Evolutionary conservation across 192 early-diverging fungal species (phyloP), one percentile per base, ranked within the genome.

Genomic region (Spizellomyces punctatus): DNA sequence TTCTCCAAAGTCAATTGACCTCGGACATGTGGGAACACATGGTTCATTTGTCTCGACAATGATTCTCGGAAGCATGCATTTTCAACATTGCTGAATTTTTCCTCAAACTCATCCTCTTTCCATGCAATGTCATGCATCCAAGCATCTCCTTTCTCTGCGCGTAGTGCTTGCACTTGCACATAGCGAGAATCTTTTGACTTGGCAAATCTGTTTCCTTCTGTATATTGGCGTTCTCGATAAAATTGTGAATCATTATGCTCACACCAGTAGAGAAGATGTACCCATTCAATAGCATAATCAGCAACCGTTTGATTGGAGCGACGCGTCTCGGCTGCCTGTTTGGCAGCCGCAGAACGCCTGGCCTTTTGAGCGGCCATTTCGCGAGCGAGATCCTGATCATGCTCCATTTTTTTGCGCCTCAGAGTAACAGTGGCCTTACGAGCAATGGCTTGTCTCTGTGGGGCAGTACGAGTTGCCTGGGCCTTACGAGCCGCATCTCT

Each of bases 51-150:
- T 8, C 19, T 16, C 17, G 66, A 47, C 9, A 69, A 44, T 2
- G 58, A 0, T 61, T 69, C 57, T 21, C 22, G 52, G 47, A 58
- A 69, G 36, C 46, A 43, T 10, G 67, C 16, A 10, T 5, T 45
- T 10, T 69, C 46, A 10, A 8, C 17, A 14, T 60, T 49, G 9
- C 48, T 9, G 22, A 14, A 55, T 21, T 52, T 6, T 7, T 14
- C 22, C 6, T 69, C 67, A 69, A 69, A 69, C 1, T 69, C 67
- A 46, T 62, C 58, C 45, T 63, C 19, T 69, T 19, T 63, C 12
- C n/a, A 0, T 63, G 7, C 42, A 6, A 69, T 21, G 9, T 58
- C 57, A 10, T 0, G 12, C 55, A 63, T 41, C 57, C 55, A 69
- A 1, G 1, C n/a, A 12, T 10, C 22, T 27, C 67, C 67, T 48